Conservation (phyloP, 2,329 filamentous ascomycete species). For the Neobulgaria alba region DNA sequence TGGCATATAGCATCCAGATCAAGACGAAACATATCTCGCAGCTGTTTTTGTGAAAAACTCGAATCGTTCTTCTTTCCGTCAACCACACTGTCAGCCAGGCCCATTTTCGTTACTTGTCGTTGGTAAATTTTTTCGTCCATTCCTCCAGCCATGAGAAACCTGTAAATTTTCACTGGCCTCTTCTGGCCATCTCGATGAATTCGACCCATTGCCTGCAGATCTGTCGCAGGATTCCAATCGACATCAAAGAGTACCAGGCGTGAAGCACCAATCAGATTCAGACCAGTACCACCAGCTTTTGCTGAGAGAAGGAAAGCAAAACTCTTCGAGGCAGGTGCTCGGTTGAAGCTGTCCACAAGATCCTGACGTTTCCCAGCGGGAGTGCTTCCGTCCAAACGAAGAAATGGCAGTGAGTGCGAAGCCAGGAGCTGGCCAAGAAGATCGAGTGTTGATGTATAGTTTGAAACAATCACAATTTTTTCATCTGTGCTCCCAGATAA, state of each 20-base stretch:
- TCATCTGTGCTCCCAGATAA: constrained; percentile 54
- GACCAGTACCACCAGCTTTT: constrained; percentile 60
- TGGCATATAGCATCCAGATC: constrained; percentile 53
- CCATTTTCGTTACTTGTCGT: constrained; percentile 61
- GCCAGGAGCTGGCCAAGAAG: constrained; percentile 53
- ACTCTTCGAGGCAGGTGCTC: constrained; percentile 40
- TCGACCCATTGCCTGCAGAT: constrained; percentile 66
- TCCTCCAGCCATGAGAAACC: constrained; percentile 58
- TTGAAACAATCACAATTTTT: constrained; percentile 68
- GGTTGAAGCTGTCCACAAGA: constrained; percentile 64
- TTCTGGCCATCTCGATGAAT: constrained; percentile 68
- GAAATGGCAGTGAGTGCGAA: constrained; percentile 50
- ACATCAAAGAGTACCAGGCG: constrained; percentile 64
- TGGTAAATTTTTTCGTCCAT: constrained; percentile 71
- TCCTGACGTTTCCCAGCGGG: constrained; percentile 55
- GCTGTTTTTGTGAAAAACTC: constrained; percentile 57
- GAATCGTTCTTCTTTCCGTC: constrained; percentile 52
- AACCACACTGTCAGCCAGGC: constrained; percentile 62
- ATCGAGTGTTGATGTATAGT: constrained; percentile 65
- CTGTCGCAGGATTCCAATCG: constrained; percentile 69
- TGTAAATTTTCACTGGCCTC: constrained; percentile 58
- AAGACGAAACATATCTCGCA: constrained; percentile 58
- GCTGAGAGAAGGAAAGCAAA: constrained; percentile 67
- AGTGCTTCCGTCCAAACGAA: constrained; percentile 63
- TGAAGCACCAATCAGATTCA: constrained; percentile 64